Conservation (phyloP, 306 rosid species). For the Mimosa pudica region DNA sequence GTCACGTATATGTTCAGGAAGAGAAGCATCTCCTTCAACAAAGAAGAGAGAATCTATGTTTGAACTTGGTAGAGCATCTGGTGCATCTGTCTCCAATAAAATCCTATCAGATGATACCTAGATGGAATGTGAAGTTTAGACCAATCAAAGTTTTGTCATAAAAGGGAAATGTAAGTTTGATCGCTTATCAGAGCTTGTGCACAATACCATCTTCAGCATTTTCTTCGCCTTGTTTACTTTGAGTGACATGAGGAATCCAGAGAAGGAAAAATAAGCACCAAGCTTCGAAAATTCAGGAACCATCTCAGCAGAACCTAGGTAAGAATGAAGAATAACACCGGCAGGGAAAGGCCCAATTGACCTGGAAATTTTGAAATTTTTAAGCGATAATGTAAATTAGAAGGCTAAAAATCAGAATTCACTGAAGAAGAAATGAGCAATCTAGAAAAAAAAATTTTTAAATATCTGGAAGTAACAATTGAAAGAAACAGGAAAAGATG, state of each 20-base stretch:
- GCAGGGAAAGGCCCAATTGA: constrained; percentile 86
- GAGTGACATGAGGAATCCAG: constrained; percentile 85
- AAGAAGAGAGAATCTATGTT: constrained; percentile 51
- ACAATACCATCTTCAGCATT: constrained; percentile 71
- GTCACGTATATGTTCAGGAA: constrained; percentile 37
- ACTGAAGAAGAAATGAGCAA: not conserved
- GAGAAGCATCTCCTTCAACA: constrained; percentile 69
- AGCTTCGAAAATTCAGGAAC: constrained; percentile 83
- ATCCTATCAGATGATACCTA: constrained; percentile 81
- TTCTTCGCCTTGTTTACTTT: constrained; percentile 73
- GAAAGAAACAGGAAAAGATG: constrained; percentile 18
- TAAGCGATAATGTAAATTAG: constrained; percentile 12
- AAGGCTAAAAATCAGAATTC: not conserved
- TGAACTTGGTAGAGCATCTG: constrained; percentile 76
- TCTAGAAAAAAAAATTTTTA: not conserved
- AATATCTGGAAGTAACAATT: constrained; percentile 10
- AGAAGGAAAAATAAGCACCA: constrained; percentile 87
- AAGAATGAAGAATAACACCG: constrained; percentile 92
- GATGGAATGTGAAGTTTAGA: constrained; percentile 31
- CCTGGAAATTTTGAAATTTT: constrained; percentile 45
- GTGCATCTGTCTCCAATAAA: constrained; percentile 96
- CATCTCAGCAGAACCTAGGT: constrained; percentile 91
- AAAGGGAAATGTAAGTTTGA: not conserved
- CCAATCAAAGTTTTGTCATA: constrained; percentile 14
- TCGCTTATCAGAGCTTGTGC: constrained; percentile 12